Base-by-base conservation (phyloP, 768 basidiomycete genomes). In the Auricularia auricula-judae region DNA sequence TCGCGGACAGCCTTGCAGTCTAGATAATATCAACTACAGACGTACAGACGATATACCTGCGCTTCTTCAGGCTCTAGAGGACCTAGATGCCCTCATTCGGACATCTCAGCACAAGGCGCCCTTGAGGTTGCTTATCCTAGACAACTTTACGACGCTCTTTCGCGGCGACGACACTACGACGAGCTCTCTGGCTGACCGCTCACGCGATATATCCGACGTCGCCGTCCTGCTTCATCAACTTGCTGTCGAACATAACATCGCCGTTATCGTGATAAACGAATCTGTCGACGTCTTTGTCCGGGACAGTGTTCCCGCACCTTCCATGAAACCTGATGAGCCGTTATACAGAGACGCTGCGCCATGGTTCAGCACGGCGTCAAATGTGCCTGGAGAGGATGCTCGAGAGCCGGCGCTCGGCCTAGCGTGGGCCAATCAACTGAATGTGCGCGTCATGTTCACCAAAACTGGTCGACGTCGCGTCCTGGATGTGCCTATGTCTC, bases 391-490 rank as follows among this genome's bases (percentile, higher is more conserved):
- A 1, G 84, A 85, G 65, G 77, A 81, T 65, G 74, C 72, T 56
- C 93, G 93, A 71, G 89, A 96, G 74, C 93, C 90, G 0, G 84
- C 83, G 44, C 77, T 98, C 2, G 95, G 95, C 2, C 84, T 97
- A 62, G 86, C 86, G 8, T 98, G 96, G 96, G 89, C 95, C 16
- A 98, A 96, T 73, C 88, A 92, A 70, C 80, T 98, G 64, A 95
- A 96, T 68, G 82, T 81, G 3, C 83, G 96, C 29, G 81, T 98
- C 58, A 86, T 96, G 80, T 81, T 97, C 62, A 83, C 82, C 54
- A 83, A 91, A 36, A 94, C 93, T 0, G 83, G 82, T 10, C 79
- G 91, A 66, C 80, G 87, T 64, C 80, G 84, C 58, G 79, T 85
- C 65, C 71, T 88, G 34, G 74, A 78, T 63, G 77, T 77, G 47